Evolutionary conservation across 108 stramenopile species (phyloP).

Genomic region (Cyclotella distinguenda): DNA sequence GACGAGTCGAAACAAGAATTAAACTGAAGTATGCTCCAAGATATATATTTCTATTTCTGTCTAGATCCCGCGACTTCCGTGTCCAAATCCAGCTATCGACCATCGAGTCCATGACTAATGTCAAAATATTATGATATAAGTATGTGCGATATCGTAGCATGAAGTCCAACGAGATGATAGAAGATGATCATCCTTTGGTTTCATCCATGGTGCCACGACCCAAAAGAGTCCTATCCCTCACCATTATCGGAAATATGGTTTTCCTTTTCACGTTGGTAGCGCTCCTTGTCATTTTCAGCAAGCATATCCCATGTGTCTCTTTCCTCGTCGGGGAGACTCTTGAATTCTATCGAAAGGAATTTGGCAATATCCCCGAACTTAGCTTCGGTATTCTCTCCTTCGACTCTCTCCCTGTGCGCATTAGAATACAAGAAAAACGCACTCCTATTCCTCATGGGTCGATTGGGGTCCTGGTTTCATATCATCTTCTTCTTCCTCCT

Average conservation of each 20-base stretch:
- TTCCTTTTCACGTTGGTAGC: conserved; percentile 32
- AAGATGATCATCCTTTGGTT: too few relatives aligned
- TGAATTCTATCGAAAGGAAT: conserved; percentile 38
- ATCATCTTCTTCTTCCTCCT: conserved; percentile 39
- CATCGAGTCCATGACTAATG: too few relatives aligned
- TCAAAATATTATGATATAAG: too few relatives aligned
- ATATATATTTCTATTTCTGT: too few relatives aligned
- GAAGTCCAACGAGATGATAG: too few relatives aligned
- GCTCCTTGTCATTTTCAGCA: conserved; percentile 39
- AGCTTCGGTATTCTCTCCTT: conserved; percentile 73
- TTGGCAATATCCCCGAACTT: conserved; percentile 78
- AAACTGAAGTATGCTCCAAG: too few relatives aligned
- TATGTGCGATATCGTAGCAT: too few relatives aligned
- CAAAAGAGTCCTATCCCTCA: too few relatives aligned
- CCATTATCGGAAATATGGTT: conserved; percentile 39
- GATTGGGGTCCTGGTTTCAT: conserved; percentile 74
- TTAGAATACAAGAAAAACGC: conserved; percentile 86
- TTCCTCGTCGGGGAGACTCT: conserved; percentile 6
- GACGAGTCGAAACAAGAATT: too few relatives aligned
- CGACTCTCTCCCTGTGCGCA: conserved; percentile 63
- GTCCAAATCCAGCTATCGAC: too few relatives aligned
- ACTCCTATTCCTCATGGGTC: conserved; percentile 83
- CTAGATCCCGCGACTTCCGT: too few relatives aligned
- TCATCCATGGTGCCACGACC: too few relatives aligned
- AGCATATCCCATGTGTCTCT: conserved; percentile 25